Conservation (phyloP, 257 asterid genomes). For the Nicotiana otophora region DNA sequence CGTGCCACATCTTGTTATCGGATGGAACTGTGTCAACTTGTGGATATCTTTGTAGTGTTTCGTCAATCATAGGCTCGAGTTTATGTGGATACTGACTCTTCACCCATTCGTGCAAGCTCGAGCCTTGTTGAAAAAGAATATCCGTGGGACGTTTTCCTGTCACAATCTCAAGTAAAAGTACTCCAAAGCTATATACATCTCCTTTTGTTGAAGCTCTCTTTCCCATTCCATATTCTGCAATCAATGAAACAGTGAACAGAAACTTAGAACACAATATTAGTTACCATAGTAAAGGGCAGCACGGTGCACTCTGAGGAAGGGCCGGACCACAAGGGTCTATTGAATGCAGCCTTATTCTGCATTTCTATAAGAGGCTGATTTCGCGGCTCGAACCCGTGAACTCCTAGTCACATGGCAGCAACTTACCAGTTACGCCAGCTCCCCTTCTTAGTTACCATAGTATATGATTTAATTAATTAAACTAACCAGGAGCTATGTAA, state of each 20-base stretch:
- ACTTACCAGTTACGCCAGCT: too few relatives aligned
- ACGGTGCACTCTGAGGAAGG: too few relatives aligned
- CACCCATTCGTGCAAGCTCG: constrained; percentile 68
- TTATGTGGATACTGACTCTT: constrained; percentile 57
- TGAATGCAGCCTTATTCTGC: too few relatives aligned
- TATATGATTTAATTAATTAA: neutral
- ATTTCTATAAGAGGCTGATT: too few relatives aligned
- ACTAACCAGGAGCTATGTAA: constrained; percentile 81
- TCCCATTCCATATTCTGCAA: constrained; percentile 85
- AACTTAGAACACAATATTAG: too few relatives aligned
- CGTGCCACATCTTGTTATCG: constrained; percentile 33
- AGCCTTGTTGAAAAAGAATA: constrained; percentile 54
- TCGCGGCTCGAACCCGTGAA: too few relatives aligned
- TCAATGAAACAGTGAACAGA: neutral
- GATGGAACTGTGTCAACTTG: constrained; percentile 5
- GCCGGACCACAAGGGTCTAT: too few relatives aligned
- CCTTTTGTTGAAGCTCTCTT: constrained; percentile 69
- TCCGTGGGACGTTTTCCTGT: constrained; percentile 72
- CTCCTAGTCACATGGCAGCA: too few relatives aligned
- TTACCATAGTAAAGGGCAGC: too few relatives aligned
- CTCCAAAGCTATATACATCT: constrained; percentile 73
- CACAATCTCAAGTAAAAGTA: constrained; percentile 57
- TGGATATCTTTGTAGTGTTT: constrained; percentile 29
- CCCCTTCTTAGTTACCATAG: neutral
- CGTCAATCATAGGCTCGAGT: constrained; percentile 51